Conservation (phyloP, 2,329 filamentous ascomycete genomes). For the Colletotrichum sp. region DNA sequence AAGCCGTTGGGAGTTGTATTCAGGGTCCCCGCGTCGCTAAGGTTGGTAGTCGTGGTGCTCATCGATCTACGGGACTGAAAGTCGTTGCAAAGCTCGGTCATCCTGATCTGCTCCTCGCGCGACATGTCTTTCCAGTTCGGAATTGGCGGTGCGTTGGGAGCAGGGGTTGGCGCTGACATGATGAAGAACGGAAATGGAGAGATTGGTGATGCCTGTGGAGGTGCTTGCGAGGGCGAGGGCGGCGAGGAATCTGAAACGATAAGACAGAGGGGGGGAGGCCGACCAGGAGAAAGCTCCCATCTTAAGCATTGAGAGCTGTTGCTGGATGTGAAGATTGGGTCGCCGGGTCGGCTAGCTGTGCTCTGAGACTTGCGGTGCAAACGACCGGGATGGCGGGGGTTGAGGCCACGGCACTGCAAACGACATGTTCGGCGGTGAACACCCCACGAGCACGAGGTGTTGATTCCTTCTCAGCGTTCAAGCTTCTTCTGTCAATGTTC, state of each 20-base stretch:
- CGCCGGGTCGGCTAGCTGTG: neutral
- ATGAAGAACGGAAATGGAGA: neutral
- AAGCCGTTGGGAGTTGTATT: neutral
- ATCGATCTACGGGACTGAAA: neutral
- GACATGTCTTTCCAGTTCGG: neutral
- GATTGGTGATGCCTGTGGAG: neutral
- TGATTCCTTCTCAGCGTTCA: neutral
- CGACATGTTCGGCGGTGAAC: neutral
- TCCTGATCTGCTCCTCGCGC: neutral
- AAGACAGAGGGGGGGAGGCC: neutral
- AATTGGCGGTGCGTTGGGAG: neutral
- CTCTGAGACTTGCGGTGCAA: neutral
- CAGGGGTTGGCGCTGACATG: neutral
- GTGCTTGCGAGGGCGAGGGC: neutral
- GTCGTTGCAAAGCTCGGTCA: neutral
- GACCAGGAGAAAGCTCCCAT: neutral
- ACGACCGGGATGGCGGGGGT: neutral
- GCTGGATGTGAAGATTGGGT: neutral
- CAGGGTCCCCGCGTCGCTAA: neutral
- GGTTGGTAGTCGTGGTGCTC: neutral
- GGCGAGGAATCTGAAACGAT: neutral
- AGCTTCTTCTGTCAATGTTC: neutral
- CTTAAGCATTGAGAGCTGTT: neutral
- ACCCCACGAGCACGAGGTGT: neutral
- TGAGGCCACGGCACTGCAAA: neutral